A percentile compares a stretch with the other conserved stretches of the same genome.
These are phyloP conservation scores for Gillenia trifoliata DNA, from an alignment of 306 rosid species.

Conservation along the genomic window DNA sequence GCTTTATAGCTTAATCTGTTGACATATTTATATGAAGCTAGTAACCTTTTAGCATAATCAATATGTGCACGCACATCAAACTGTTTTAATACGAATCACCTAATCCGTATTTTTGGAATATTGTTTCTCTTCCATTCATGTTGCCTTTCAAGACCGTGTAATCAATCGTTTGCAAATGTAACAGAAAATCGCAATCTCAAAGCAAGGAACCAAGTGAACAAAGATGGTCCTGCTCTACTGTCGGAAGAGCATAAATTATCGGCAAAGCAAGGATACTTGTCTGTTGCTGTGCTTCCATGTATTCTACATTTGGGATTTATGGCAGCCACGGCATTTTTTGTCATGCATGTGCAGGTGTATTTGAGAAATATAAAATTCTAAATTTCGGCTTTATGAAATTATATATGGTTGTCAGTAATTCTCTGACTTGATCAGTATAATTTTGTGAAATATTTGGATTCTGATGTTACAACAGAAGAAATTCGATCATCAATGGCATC, in stretches of 20 bases:
- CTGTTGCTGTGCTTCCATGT: constrained; percentile 74
- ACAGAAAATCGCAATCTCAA: too few species aligned
- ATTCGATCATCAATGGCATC: background rate
- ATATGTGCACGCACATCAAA: too few species aligned
- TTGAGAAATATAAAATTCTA: background rate
- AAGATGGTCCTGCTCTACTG: too few species aligned
- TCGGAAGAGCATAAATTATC: too few species aligned
- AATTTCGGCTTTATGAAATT: background rate
- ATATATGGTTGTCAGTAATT: background rate
- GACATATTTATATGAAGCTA: background rate
- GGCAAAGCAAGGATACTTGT: too few species aligned
- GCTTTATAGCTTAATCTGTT: background rate
- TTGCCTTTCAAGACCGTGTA: too few species aligned
- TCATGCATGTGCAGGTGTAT: constrained; percentile 90
- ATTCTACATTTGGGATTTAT: constrained; percentile 75
- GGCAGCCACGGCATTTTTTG: constrained; percentile 68
- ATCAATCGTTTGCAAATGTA: too few species aligned
- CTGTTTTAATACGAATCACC: background rate
- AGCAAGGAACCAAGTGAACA: too few species aligned
- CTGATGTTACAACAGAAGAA: too few species aligned
- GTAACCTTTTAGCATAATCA: too few species aligned
- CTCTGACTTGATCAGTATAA: background rate
- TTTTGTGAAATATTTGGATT: too few species aligned
- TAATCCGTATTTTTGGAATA: background rate
- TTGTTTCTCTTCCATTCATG: too few species aligned